A percentile compares a stretch with the other conserved stretches of the same genome.
phyloP scores from a whole-genome alignment of 2,329 filamentous ascomycete genomes.

The Penicillium sp. region DNA sequence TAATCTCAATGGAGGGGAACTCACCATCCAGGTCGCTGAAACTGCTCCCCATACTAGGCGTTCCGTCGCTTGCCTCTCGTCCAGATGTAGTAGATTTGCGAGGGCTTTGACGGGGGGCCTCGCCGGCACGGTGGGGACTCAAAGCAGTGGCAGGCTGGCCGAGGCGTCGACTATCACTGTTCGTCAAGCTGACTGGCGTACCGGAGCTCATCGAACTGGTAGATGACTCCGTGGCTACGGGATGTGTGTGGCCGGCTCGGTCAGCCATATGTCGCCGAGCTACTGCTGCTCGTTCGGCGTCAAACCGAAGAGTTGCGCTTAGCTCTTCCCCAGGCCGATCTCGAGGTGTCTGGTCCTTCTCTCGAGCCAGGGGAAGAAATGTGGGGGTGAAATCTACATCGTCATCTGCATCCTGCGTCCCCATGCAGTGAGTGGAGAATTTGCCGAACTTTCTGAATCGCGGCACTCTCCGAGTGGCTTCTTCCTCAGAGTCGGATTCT shows the following conservation, averaged over 20 bases:
- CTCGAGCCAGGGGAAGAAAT: conserved; percentile 45
- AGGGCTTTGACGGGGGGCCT: conserved; percentile 52
- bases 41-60: conserved; percentile 65
- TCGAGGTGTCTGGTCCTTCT: conserved; percentile 16
- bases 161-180: conserved; percentile 21
- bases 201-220: conserved; percentile 43
- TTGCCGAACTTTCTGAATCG: conserved; percentile 42
- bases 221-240: conserved; percentile 32
- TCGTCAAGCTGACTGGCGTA: conserved; percentile 27
- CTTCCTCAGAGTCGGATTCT: conserved; percentile 35
- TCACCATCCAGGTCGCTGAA: conserved; percentile 66
- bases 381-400: conserved; percentile 50
- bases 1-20: conserved; percentile 2
- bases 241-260: conserved; percentile 20
- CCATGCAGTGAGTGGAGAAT: conserved; percentile 39
- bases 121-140: conserved; percentile 51
- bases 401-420: conserved; percentile 42
- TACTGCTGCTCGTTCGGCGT: conserved; percentile 29
- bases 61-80: conserved; percentile 55
- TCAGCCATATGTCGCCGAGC: conserved; percentile 32
- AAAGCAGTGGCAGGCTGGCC: conserved; percentile 26
- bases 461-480: conserved; percentile 24
- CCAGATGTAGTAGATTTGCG: conserved; percentile 39
- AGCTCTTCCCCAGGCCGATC: conserved; percentile 37
- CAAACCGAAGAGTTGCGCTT: conserved; percentile 44